These are phyloP conservation scores for Suillus plorans DNA, from an alignment of 768 basidiomycete genomes.

Conservation along the genomic window DNA sequence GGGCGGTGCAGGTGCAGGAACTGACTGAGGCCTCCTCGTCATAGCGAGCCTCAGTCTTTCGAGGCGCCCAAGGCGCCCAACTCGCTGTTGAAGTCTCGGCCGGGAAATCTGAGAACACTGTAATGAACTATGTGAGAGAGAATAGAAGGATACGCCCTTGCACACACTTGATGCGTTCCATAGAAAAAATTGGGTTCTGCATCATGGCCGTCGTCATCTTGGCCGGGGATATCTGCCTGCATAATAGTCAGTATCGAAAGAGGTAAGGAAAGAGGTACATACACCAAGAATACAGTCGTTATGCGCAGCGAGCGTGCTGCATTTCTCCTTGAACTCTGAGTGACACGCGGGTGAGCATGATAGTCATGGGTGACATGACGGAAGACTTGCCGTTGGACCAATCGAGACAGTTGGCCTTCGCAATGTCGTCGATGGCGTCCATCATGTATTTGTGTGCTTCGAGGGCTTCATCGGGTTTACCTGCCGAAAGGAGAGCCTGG, in stretches of 20 bases:
- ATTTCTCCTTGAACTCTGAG: neutral
- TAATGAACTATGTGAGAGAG: neutral
- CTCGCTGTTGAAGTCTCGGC: neutral
- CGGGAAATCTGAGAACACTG: neutral
- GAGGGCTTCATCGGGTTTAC: neutral
- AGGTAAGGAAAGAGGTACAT: neutral
- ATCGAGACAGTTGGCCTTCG: neutral
- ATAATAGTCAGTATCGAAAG: neutral
- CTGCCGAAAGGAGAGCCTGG: neutral
- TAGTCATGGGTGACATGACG: neutral
- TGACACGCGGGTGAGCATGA: neutral
- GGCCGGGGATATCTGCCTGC: neutral
- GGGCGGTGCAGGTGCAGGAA: neutral
- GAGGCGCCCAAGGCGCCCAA: neutral
- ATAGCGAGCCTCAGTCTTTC: neutral
- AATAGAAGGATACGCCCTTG: neutral
- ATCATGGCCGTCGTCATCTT: neutral
- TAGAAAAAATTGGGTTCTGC: neutral
- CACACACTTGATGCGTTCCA: neutral
- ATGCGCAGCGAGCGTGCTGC: neutral
- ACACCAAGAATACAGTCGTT: neutral
- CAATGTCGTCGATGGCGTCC: neutral
- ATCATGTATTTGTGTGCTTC: neutral
- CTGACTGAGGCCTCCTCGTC: neutral
- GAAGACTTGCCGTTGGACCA: neutral